Evolutionary conservation across 495 filamentous ascomycete species (phyloP).

Genomic region (Aspergillus saccharolyticus): DNA sequence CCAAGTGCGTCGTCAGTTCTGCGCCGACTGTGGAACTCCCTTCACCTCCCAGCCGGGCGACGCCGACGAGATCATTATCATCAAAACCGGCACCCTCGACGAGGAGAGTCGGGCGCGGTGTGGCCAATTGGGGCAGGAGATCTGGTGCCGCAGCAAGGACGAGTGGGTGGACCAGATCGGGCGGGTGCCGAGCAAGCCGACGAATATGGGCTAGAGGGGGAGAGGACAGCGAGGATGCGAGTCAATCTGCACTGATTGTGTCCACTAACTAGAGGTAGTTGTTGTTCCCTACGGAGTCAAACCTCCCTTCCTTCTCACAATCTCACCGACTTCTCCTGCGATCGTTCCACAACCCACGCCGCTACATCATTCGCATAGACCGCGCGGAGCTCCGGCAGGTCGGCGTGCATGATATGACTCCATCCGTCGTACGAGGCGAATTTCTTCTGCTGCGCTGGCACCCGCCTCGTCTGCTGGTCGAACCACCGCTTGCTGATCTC

Average conservation of each 20-base stretch:
- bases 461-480: slow-evolving; percentile 39
- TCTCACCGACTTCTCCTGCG: neutral
- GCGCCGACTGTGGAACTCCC: slow-evolving; percentile 24
- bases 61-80: slow-evolving; percentile 3
- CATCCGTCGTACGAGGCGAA: slow-evolving; percentile 73
- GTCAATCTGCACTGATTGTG: too few species aligned
- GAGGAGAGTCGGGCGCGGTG: slow-evolving; percentile 11
- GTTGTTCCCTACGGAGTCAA: too few species aligned
- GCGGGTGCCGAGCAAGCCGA: neutral
- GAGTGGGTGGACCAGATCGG: slow-evolving; percentile 17
- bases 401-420: slow-evolving; percentile 70
- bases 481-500: slow-evolving; percentile 57
- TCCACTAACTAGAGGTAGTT: too few species aligned
- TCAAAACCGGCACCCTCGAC: slow-evolving; percentile 28
- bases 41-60: slow-evolving; percentile 16
- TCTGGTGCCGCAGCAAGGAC: slow-evolving; percentile 24
- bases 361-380: slow-evolving; percentile 65
- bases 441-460: slow-evolving; percentile 51
- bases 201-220: neutral
- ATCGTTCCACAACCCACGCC: slow-evolving; percentile 64
- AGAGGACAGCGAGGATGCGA: too few species aligned
- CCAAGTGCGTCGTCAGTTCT: slow-evolving; percentile 19
- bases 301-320: too few species aligned
- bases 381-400: slow-evolving; percentile 55
- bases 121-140: slow-evolving; percentile 16